Base-by-base conservation (phyloP, 192 early-diverging fungal species). In the Paraglomus brasilianum region DNA sequence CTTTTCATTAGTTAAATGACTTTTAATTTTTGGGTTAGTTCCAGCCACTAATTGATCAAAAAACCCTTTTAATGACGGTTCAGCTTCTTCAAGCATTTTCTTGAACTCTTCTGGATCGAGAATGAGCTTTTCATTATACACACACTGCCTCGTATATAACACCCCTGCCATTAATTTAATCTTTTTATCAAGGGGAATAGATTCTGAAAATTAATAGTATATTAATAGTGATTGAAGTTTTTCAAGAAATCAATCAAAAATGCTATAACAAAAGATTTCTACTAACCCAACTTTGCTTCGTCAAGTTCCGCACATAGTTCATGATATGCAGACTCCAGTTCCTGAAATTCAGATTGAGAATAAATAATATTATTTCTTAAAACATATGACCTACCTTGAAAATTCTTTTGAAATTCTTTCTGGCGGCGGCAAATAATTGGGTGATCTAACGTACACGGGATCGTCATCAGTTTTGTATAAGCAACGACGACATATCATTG, bases 381-480 rank as follows among this genome's bases (percentile, higher is more conserved):
- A 47, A 63, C 60, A 63, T 63, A 63, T 46, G 4, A 44, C n/a
- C 60, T 63, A 63, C 13, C 60, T 63, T 63, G 44, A 63, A 22
- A 44, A 47, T 53, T 44, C 47, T 45, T 44, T 63, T 47, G 19
- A 63, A 47, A 24, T 47, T 63, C 43, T 63, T 46, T 63, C 43
- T 46, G 14, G 9, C 15, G 43, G 43, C 24, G 14, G 19, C 24
- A 47, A 24, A 46, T 63, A 63, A 17, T 63, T 24, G 8, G 44
- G 19, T n/a, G 14, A 11, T 47, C 30, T 46, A 46, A 46, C 6
- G 30, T 46, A 63, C 30, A 47, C 43, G 7, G 60, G n/a, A 45
- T 63, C 60, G 15, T 63, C n/a, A 46, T 63, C 43, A 45, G 42
- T 63, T 46, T 63, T 21, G 5, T 46, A 63, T 63, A 63, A 47